Evolutionary conservation across 179 eudicot species (phyloP), one percentile per base, ranked within the genome.

Genomic region (Sideroxylon spinosum): DNA sequence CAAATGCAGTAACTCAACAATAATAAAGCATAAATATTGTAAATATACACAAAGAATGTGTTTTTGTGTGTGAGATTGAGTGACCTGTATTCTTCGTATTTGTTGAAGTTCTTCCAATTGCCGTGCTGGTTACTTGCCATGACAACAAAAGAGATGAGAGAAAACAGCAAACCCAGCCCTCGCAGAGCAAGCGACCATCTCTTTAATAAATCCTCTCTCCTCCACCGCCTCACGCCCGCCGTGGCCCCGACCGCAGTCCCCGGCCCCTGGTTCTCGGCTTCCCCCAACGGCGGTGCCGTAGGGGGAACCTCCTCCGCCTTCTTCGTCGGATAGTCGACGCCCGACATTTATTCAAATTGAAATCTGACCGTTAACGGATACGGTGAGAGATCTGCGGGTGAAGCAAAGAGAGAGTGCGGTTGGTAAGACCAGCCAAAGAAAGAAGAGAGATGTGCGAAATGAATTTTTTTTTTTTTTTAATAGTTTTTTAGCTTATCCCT

Each of bases 61-160:
- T n/a, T n/a, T n/a, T n/a, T n/a, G 37, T 29, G 37, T 29, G 37
- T 29, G 37, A 1, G 13, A 50, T 1, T 50, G 55, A 50, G 50
- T 52, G 44, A 92, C 97, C 88, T 86, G 80, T 76, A 78, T 78
- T 78, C 86, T 71, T 89, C 85, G 37, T 62, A 82, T 7, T 46
- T 9, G 25, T 84, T 72, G 68, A 89, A 90, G 11, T 79, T 46
- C 75, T 53, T 44, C 78, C 86, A 44, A 55, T 78, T 79, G 0
- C 89, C 90, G 69, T 87, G 89, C 9, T 68, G 70, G 63, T 88
- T 80, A 37, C 79, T 81, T 46, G 85, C 96, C 86, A 90, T 82
- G 75, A 91, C 80, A 26, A 90, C 82, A 63, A 91, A 93, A 52
- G 98, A 72, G 16, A 93, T 78, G 74, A 91, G 61, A 2, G 96